Conservation (phyloP, 176 grass and related monocot genomes). For the Oryza rufipogon region DNA sequence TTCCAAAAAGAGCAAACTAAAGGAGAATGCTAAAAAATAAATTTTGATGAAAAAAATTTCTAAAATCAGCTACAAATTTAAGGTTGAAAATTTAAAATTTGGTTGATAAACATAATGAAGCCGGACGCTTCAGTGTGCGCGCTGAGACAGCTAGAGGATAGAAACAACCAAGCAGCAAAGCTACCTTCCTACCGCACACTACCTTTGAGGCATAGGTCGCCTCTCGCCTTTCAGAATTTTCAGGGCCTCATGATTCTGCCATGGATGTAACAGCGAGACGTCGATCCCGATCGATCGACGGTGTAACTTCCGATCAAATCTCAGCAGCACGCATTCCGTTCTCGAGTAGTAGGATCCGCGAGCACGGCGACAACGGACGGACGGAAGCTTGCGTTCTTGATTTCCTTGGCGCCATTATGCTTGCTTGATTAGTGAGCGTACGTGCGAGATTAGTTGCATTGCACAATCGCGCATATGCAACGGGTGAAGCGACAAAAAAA, state of each 20-base stretch:
- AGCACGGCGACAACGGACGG: neutral
- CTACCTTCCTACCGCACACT: neutral
- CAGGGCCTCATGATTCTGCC: neutral
- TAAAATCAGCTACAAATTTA: too few species aligned
- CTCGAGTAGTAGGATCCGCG: conserved; percentile 9
- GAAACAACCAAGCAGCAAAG: neutral
- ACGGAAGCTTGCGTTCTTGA: neutral
- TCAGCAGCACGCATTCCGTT: neutral
- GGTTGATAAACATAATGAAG: too few species aligned
- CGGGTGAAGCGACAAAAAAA: too few species aligned
- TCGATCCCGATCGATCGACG: neutral
- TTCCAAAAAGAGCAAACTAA: too few species aligned
- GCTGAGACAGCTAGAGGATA: neutral
- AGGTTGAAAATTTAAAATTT: too few species aligned
- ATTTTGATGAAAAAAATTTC: too few species aligned
- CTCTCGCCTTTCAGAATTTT: neutral
- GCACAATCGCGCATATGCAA: neutral
- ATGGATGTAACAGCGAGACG: neutral
- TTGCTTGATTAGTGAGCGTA: conserved; percentile 27
- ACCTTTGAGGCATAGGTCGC: too few species aligned
- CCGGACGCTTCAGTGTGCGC: neutral
- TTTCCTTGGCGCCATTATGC: conserved; percentile 19
- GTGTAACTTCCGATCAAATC: neutral
- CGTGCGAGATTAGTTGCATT: conserved; percentile 12
- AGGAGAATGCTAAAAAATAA: too few species aligned